Evolutionary conservation across 306 rosid species (phyloP), one percentile per base, ranked within the genome.

Genomic region (Prunus dulcis): DNA sequence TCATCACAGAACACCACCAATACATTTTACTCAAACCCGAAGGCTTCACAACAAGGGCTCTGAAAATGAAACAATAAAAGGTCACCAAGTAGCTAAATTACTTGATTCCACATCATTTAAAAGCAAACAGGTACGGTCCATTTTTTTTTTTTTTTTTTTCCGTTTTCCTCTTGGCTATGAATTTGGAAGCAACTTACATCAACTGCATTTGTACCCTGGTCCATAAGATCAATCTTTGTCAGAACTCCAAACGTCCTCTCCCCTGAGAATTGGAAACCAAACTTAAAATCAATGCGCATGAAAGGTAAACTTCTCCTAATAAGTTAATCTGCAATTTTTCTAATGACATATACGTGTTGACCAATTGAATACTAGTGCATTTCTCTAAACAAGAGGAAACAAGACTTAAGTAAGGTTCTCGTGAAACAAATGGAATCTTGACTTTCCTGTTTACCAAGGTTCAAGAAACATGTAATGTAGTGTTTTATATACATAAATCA

Each of bases 171-270:
- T 20, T 18, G 17, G 8, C 56, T 34, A 66, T 6, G 55, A 43
- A 23, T 51, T 63, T 27, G 6, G 51, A 73, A 43, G 27, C 12
- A 9, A 81, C 88, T 78, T 84, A 84, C 88, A 32, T 84, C 88
- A 60, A 78, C 85, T 58, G 88, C 88, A 72, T 85, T 81, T 55
- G 88, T 85, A 51, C 88, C 88, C 84, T 81, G 69, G 81, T 85
- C 88, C 88, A 85, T 85, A 12, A 85, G 85, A 64, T 85, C 88
- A 67, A 85, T 81, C 77, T 85, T 85, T 2, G 88, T 85, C 77
- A 85, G 61, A 75, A 85, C 88, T 53, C 88, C 88, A 62, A 85
- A 85, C 15, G 88, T 85, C 72, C 88, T 81, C 79, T 81, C 88
- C 64, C 81, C 88, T 84, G 61, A 56, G 55, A 30, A 76, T 45